phyloP scores from a whole-genome alignment of 345 rosid species.

The Capsella bursapastoris region DNA sequence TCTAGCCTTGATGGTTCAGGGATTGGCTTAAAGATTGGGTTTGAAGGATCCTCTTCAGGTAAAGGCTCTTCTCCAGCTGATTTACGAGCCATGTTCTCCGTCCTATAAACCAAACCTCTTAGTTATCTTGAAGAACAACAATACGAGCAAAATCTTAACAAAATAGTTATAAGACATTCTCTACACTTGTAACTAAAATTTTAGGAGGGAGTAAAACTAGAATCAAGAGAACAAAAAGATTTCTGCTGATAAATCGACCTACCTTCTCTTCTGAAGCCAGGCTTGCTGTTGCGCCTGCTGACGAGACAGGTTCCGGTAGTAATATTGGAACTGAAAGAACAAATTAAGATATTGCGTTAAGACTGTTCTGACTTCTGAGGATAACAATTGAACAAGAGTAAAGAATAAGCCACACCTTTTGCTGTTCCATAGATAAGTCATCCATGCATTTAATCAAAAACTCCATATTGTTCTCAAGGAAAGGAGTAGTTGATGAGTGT shows the following conservation, averaged over 20 bases:
- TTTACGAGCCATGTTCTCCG: slow-evolving; percentile 88
- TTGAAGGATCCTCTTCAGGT: slow-evolving; percentile 96
- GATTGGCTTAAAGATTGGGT: slow-evolving; percentile 87
- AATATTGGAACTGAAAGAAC: slow-evolving; percentile 76
- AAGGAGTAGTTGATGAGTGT: slow-evolving; percentile 81
- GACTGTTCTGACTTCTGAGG: neutral
- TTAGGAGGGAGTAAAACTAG: neutral
- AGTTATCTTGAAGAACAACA: slow-evolving; percentile 17
- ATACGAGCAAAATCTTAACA: neutral
- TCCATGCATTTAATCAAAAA: slow-evolving; percentile 99
- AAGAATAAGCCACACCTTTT: slow-evolving; percentile 57
- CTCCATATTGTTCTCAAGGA: slow-evolving; percentile 88
- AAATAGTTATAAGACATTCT: neutral
- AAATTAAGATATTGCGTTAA: slow-evolving; percentile 4
- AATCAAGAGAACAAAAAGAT: neutral
- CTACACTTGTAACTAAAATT: slow-evolving; percentile 2
- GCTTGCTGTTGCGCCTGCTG: slow-evolving; percentile 98
- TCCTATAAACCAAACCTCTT: slow-evolving; percentile 52
- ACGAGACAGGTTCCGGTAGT: slow-evolving; percentile 83
- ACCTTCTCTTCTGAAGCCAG: slow-evolving; percentile 99
- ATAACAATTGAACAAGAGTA: slow-evolving; percentile 3
- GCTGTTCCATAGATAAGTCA: slow-evolving; percentile 87
- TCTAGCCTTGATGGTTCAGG: slow-evolving; percentile 96
- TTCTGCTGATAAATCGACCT: neutral
- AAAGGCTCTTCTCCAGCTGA: slow-evolving; percentile 91